Evolutionary conservation across 1,284 basidiomycete genomes (phyloP).

Genomic region (Wallemia hederae): DNA sequence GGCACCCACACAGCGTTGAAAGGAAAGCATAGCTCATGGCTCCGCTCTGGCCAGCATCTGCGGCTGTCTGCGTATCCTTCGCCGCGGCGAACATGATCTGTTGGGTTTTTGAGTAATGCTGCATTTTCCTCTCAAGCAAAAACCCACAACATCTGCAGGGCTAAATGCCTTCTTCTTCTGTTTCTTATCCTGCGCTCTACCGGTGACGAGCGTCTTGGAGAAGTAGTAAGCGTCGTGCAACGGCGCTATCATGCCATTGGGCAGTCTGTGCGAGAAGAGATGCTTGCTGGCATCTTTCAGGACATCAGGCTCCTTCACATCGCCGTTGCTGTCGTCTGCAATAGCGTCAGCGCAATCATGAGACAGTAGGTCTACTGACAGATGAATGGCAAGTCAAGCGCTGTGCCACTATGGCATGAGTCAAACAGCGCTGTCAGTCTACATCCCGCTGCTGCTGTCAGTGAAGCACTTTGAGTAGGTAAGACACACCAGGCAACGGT

Average conservation of each 20-base stretch:
- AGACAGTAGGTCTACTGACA: not conserved
- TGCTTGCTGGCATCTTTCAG: not conserved
- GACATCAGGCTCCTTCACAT: not conserved
- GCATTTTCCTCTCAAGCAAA: too few relatives aligned
- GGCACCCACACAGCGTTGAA: not conserved
- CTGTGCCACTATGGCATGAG: not conserved
- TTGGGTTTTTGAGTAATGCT: too few relatives aligned
- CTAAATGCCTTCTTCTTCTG: not conserved
- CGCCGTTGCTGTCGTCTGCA: not conserved
- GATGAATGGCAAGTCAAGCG: not conserved
- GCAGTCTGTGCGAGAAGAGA: not conserved
- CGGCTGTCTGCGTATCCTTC: not conserved
- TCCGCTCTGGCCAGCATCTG: not conserved
- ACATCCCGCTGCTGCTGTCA: not conserved
- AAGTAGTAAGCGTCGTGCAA: not conserved
- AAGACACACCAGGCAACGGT: not conserved
- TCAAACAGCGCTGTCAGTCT: not conserved
- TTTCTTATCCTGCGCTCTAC: not conserved
- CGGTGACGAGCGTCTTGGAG: not conserved
- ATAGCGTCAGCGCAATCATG: too few relatives aligned
- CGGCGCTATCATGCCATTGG: not conserved
- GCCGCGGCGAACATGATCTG: not conserved
- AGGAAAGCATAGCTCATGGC: not conserved
- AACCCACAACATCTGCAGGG: not conserved
- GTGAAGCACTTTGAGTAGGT: not conserved